Percentiles rank a stretch among this genome's conserved stretches.
Conservation (phyloP, 164 flowering plant species). For the Magnolia changhungtana region DNA sequence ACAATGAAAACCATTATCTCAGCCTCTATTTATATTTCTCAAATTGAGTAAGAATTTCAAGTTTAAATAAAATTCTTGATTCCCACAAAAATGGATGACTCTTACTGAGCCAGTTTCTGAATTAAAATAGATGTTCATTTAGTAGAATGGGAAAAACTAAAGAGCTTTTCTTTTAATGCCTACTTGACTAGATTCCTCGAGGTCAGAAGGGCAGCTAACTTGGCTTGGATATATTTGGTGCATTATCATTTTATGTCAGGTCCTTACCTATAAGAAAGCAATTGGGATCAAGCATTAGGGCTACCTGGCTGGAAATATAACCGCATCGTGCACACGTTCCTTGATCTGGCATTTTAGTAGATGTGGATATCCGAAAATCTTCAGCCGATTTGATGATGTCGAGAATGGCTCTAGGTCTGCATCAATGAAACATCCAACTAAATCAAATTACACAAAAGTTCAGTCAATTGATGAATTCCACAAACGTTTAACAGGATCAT, state of each 20-base stretch:
- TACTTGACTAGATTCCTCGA: neutral
- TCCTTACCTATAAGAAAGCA: neutral
- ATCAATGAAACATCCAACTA: slow-evolving; percentile 12
- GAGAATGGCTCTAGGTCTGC: slow-evolving; percentile 93
- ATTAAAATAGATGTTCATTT: neutral
- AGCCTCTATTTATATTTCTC: neutral
- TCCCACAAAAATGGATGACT: neutral
- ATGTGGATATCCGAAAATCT: slow-evolving; percentile 78
- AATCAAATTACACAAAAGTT: neutral
- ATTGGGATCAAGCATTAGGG: neutral
- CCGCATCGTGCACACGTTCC: slow-evolving; percentile 97
- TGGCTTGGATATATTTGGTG: neutral
- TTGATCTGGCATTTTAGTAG: slow-evolving; percentile 97
- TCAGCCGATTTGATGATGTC: slow-evolving; percentile 95
- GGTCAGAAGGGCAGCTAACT: neutral
- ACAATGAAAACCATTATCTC: neutral
- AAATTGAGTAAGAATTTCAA: neutral
- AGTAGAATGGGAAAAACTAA: too few relatives aligned
- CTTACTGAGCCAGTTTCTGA: neutral
- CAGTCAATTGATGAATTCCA: neutral
- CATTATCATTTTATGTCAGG: neutral
- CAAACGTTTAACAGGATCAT: neutral
- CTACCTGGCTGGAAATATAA: slow-evolving; percentile 96
- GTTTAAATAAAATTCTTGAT: neutral
- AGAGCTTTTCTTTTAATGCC: too few relatives aligned